Percentiles rank a stretch among this genome's conserved stretches.
These are phyloP conservation scores for Incumbomyces delicatus DNA, from an alignment of 2,329 filamentous ascomycete species.

Conservation along the genomic window DNA sequence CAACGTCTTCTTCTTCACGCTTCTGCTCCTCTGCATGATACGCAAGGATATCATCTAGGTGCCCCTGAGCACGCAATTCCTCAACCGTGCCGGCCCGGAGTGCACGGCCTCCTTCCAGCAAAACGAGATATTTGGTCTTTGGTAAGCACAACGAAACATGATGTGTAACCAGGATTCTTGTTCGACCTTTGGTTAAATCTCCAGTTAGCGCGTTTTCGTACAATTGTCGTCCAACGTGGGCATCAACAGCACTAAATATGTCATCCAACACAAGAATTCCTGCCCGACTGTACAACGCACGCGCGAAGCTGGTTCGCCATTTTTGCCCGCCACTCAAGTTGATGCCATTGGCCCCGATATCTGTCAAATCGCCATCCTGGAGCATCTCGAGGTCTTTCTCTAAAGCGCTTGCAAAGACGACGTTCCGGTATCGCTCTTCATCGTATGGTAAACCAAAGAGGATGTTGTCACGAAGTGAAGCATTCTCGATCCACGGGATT, in stretches of 20 bases:
- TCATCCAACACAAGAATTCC: conserved; percentile 71
- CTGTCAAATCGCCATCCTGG: conserved; percentile 65
- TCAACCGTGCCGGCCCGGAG: conserved; percentile 55
- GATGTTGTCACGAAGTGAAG: conserved; percentile 68
- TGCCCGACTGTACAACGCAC: conserved; percentile 69
- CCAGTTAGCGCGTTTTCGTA: conserved; percentile 68
- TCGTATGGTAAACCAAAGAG: conserved; percentile 65
- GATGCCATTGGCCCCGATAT: conserved; percentile 76
- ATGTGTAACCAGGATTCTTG: conserved; percentile 70
- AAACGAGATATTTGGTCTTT: conserved; percentile 62
- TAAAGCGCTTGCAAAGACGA: conserved; percentile 62
- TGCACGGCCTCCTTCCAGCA: conserved; percentile 59
- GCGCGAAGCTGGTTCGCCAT: conserved; percentile 70
- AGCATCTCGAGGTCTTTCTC: conserved; percentile 68
- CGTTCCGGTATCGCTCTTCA: conserved; percentile 58
- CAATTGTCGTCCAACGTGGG: conserved; percentile 68
- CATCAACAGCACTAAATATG: conserved; percentile 72
- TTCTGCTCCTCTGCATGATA: conserved; percentile 40
- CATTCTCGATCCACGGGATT: conserved; percentile 79
- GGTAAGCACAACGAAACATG: conserved; percentile 63
- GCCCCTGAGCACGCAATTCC: conserved; percentile 40
- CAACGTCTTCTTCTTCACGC: conserved; percentile 24
- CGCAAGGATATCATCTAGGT: conserved; percentile 33
- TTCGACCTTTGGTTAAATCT: conserved; percentile 58
- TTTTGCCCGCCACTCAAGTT: conserved; percentile 77